A percentile compares a stretch with the other conserved stretches of the same genome.
phyloP scores from a whole-genome alignment of 164 flowering plant species.

The Platanus orientalis region DNA sequence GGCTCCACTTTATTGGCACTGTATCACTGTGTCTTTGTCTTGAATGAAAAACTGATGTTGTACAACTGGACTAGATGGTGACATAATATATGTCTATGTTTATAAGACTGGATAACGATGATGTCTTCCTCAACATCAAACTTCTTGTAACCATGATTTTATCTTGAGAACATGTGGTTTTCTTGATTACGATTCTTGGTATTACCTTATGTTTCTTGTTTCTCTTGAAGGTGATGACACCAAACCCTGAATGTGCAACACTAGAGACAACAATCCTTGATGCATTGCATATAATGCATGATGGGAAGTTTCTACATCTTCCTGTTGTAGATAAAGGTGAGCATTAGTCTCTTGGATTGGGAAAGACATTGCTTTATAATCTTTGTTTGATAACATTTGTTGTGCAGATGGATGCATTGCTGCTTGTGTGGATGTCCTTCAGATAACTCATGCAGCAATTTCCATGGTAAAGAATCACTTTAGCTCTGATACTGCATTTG shows the following conservation, averaged over 20 bases:
- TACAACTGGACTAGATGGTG: too few relatives aligned
- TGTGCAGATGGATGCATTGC: slow-evolving; percentile 72
- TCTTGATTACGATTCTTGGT: not conserved
- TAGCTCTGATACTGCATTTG: too few relatives aligned
- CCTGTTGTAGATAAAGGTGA: slow-evolving; percentile 87
- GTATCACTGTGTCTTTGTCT: too few relatives aligned
- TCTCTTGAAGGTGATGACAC: slow-evolving; percentile 77
- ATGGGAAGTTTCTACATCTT: slow-evolving; percentile 92
- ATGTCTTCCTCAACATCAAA: not conserved
- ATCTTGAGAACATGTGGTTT: not conserved
- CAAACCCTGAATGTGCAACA: slow-evolving; percentile 86
- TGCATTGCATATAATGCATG: slow-evolving; percentile 95
- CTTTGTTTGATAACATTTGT: slow-evolving; percentile 3
- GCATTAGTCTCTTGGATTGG: slow-evolving; percentile 9
- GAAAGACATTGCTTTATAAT: not conserved
- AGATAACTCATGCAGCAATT: slow-evolving; percentile 96
- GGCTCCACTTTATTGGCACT: too few relatives aligned
- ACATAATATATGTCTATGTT: too few relatives aligned
- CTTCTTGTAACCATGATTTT: not conserved
- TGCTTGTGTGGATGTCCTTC: slow-evolving; percentile 89
- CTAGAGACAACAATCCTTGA: slow-evolving; percentile 87
- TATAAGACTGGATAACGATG: too few relatives aligned
- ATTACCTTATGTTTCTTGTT: not conserved
- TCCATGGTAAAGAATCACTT: slow-evolving; percentile 62
- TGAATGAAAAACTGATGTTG: too few relatives aligned